Evolutionary conservation across 306 rosid species (phyloP).

Genomic region (Ochetophila trinervis): DNA sequence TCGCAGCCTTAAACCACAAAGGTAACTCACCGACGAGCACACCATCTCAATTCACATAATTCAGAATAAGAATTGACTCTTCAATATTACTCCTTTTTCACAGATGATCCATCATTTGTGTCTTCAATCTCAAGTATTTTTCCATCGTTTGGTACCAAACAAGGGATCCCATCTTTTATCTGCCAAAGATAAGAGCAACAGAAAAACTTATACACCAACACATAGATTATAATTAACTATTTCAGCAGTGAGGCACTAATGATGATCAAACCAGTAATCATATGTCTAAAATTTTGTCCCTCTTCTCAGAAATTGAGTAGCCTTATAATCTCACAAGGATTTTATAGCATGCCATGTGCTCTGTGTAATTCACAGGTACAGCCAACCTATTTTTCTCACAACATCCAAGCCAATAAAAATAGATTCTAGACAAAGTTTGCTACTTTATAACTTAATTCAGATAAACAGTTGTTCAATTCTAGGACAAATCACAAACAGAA

Average conservation of each 20-base stretch:
- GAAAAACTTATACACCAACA: conserved; percentile 21
- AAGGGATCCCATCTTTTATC: conserved; percentile 77
- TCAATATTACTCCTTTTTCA: conserved; percentile 18
- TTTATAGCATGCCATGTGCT: too few relatives aligned
- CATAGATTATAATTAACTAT: too few relatives aligned
- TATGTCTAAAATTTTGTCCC: too few relatives aligned
- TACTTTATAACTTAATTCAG: too few relatives aligned
- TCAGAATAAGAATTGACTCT: conserved; percentile 26
- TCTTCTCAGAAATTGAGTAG: too few relatives aligned
- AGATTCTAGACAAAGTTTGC: background rate
- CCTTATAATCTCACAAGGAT: too few relatives aligned
- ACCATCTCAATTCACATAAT: conserved; percentile 3
- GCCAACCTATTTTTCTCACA: background rate
- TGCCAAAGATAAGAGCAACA: conserved; percentile 22
- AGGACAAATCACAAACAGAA: background rate
- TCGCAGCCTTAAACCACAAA: too few relatives aligned
- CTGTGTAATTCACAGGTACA: background rate
- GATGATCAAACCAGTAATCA: too few relatives aligned
- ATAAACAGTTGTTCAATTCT: background rate
- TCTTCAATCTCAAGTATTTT: conserved; percentile 58
- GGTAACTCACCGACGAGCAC: background rate
- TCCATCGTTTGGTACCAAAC: conserved; percentile 80
- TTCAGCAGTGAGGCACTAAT: too few relatives aligned
- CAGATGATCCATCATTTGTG: conserved; percentile 33
- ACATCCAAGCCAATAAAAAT: background rate